phyloP scores from a whole-genome alignment of 352 stramenopile species.

The Phytophthora foliorum region DNA sequence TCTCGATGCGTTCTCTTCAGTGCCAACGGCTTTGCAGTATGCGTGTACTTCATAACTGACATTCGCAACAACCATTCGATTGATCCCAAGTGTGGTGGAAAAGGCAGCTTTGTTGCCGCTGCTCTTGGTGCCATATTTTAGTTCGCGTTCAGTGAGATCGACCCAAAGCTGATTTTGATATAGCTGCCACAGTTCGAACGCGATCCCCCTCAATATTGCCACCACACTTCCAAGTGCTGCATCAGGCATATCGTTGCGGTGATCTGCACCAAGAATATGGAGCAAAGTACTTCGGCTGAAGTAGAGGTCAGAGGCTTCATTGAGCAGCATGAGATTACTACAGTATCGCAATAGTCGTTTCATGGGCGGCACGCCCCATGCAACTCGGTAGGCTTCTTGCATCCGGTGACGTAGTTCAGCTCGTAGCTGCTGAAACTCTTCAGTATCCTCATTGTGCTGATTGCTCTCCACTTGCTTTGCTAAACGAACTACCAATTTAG shows the following conservation, averaged over 20 bases:
- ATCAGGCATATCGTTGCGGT: constrained; percentile 22
- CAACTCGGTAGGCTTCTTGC: constrained; percentile 75
- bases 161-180: constrained; percentile 85
- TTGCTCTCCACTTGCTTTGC: constrained; percentile 15
- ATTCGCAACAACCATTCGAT: constrained; percentile 64
- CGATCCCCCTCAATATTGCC: constrained; percentile 39
- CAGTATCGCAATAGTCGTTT: constrained; percentile 51
- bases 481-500: constrained; percentile 35
- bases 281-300: constrained; percentile 49
- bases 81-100: constrained; percentile 57
- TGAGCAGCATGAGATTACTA: constrained; percentile 81
- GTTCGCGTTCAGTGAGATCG: constrained; percentile 71
- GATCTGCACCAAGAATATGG: constrained; percentile 2
- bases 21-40: constrained; percentile 26
- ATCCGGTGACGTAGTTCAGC: constrained; percentile 58
- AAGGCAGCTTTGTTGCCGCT: constrained; percentile 67
- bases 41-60: constrained; percentile 58
- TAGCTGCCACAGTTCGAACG: constrained; percentile 78
- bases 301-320: constrained; percentile 65
- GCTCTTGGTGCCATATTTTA: constrained; percentile 55
- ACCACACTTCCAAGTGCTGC: constrained; percentile 38
- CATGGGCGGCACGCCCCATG: constrained; percentile 66
- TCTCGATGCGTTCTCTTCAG: constrained; percentile 2
- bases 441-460: constrained; percentile 23
- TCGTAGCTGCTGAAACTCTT: constrained; percentile 28